Evolutionary conservation across 1,284 basidiomycete species (phyloP).

Genomic region (Takashimella koratensis): DNA sequence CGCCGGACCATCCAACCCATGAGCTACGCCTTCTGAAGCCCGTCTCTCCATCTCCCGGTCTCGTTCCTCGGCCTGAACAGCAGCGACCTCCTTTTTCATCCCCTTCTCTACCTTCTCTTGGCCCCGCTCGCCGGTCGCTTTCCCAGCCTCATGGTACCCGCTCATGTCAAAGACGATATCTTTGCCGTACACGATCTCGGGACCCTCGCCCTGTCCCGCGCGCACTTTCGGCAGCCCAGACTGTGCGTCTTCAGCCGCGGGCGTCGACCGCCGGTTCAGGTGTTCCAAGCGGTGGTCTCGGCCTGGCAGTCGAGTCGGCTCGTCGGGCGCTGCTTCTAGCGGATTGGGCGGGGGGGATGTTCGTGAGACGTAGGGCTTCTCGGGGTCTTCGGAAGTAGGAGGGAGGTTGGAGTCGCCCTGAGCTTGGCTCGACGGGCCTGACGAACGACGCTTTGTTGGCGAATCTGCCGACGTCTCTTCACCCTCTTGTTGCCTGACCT

Average conservation of each 20-base stretch:
- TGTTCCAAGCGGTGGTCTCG: conserved; percentile 23
- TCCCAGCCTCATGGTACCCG: conserved; percentile 46
- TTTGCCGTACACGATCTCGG: conserved; percentile 62
- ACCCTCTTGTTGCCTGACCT: too few species aligned
- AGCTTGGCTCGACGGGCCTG: not conserved
- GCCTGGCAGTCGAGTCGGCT: conserved; percentile 20
- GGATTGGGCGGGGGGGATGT: conserved; percentile 36
- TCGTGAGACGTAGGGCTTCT: conserved; percentile 8
- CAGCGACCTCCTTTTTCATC: not conserved
- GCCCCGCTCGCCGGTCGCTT: not conserved
- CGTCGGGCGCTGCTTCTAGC: conserved; percentile 26
- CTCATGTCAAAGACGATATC: conserved; percentile 55
- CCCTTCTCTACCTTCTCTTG: not conserved
- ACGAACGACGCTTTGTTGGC: not conserved
- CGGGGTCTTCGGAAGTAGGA: conserved; percentile 2
- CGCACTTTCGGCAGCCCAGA: conserved; percentile 55
- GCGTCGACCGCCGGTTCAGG: not conserved
- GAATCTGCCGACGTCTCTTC: not conserved
- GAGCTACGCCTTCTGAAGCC: too few species aligned
- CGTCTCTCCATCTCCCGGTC: not conserved
- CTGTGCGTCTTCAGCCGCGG: conserved; percentile 50
- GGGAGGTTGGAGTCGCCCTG: not conserved
- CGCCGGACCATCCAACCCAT: not conserved
- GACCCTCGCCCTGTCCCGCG: conserved; percentile 55
- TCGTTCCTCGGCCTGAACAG: not conserved